Evolutionary conservation across 2,329 filamentous ascomycete species (phyloP), one percentile per base, ranked within the genome.

Genomic region (Cladosporium sp.): DNA sequence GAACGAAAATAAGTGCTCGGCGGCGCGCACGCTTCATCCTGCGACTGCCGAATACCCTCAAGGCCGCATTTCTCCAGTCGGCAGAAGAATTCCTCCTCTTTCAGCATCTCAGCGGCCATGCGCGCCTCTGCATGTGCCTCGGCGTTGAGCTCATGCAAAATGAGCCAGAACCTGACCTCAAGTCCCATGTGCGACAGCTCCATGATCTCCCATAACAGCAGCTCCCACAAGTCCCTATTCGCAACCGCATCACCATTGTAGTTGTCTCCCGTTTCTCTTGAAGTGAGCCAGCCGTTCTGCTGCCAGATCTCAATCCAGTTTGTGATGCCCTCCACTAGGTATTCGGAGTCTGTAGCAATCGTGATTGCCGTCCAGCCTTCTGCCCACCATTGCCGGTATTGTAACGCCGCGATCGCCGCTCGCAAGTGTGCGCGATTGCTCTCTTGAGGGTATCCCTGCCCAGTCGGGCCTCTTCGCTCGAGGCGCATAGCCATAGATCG

Each of bases 81-180:
- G 6, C 15, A 59, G 36, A 59, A 59, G 36, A 10, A 30, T 7
- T 47, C 24, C 26, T 47, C 57, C 10, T 47, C 24, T 21, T 59
- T 47, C 36, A 59, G 10, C 1, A 30, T 4, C 57, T 44, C 57
- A 26, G 36, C 57, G 3, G 57, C 57, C 12, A 21, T 41, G 24
- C 38, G 41, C 4, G 57, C 57, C 24, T 47, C 38, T 47, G 57
- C 38, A 47, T 59, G 57, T 15, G 57, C 57, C 14, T 59, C 57
- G 2, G 21, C 8, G 12, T 59, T 59, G 15, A 30, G 18, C 34
- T 47, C 36, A 11, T 59, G 57, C 6, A 47, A 2, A n/a, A 59
- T 59, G 32, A 59, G 57, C 57, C 57, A 59, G 38, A 59, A 59
- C 24, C 11, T 59, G 36, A 59, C 36, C 21, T 59, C 57, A 5